Evolutionary conservation across 139 green algal species (phyloP).

Genomic region (Raphidocelis subcapitata): DNA sequence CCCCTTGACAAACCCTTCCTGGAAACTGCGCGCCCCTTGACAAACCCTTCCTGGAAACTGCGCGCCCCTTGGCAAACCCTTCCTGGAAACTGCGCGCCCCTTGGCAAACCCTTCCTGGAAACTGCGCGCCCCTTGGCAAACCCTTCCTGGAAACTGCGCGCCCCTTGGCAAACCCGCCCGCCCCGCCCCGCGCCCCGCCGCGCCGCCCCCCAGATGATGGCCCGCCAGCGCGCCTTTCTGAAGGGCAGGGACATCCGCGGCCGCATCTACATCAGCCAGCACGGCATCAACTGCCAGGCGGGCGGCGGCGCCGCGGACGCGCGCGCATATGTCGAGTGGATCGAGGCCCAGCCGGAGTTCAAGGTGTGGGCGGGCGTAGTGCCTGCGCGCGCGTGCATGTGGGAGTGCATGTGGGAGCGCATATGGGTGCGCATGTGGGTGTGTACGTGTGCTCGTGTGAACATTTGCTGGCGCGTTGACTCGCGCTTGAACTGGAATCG

Average conservation of each 20-base stretch:
- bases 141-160: no score
- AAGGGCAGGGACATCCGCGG: constrained; percentile 50
- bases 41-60: no score
- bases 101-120: no score
- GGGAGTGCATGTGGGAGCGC: no score
- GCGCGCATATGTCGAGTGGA: constrained; percentile 73
- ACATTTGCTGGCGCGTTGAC: neutral
- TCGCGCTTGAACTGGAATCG: no score
- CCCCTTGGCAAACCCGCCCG: neutral
- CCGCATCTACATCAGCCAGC: constrained; percentile 93
- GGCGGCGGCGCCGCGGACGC: constrained; percentile 64
- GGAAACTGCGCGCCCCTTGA: no score
- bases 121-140: no score
- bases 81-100: no score
- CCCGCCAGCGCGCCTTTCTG: constrained; percentile 40
- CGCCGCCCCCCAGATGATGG: constrained; percentile 32
- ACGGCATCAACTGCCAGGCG: constrained; percentile 97
- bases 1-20: no score
- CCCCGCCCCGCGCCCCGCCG: neutral
- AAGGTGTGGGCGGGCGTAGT: constrained; percentile 27
- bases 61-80: no score
- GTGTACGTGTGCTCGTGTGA: neutral
- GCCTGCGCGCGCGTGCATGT: no score
- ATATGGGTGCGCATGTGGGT: neutral
- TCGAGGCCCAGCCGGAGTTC: constrained; percentile 68